phyloP scores from a whole-genome alignment of 2,329 filamentous ascomycete species.

The Penicillium olsonii region DNA sequence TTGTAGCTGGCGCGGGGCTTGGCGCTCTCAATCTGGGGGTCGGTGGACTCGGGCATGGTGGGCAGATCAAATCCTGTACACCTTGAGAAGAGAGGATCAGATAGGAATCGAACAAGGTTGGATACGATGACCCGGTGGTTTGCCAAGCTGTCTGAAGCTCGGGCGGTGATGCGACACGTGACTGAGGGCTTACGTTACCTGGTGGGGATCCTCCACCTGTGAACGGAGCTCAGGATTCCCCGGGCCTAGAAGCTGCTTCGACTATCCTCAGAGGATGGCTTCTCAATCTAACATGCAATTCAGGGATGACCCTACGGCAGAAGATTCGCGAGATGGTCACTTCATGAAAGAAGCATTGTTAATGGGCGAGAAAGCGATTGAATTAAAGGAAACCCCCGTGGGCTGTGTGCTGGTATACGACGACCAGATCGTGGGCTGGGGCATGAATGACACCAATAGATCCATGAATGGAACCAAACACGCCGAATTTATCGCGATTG shows the following conservation, averaged over 20 bases:
- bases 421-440: slow-evolving; percentile 76
- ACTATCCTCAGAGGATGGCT: no score
- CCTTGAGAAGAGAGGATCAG: neutral
- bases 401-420: slow-evolving; percentile 90
- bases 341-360: slow-evolving; percentile 86
- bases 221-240: no score
- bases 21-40: slow-evolving; percentile 10
- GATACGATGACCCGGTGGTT: neutral
- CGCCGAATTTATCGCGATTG: slow-evolving; percentile 89
- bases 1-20: slow-evolving; percentile 87
- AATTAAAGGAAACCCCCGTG: slow-evolving; percentile 89
- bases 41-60: neutral
- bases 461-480: slow-evolving; percentile 85
- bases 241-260: no score
- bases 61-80: neutral
- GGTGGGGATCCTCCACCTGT: neutral
- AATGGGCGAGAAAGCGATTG: slow-evolving; percentile 86
- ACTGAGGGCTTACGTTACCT: neutral
- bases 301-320: slow-evolving; percentile 5
- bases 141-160: neutral
- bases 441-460: slow-evolving; percentile 96
- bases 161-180: neutral
- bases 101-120: neutral
- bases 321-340: slow-evolving; percentile 47
- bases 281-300: slow-evolving; percentile 1